Evolutionary conservation across 1,284 basidiomycete genomes (phyloP), one percentile per base, ranked within the genome.

Genomic region (Cryptococcus floricola): DNA sequence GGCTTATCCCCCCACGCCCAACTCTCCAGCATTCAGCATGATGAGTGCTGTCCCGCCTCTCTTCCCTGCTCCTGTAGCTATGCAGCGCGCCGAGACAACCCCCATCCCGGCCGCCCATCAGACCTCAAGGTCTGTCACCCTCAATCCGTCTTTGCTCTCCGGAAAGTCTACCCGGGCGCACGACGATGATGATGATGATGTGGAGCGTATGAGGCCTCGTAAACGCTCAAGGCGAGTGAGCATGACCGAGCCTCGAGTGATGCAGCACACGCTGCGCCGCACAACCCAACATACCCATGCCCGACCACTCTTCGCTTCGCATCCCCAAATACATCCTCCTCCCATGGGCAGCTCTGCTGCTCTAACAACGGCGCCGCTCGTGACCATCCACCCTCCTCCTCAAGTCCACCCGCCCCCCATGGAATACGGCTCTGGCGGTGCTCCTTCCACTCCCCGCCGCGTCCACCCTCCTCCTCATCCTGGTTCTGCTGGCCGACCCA

Each of bases 401-500:
- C 16, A 57, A 64, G 16, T 63, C 57, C 23, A 52, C 66, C 13
- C 68, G 67, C 48, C 68, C 67, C n/a, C 64, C 66, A 39, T 65
- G 62, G 10, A 39, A 54, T 14, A 39, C 48, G 39, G 53, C 34
- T 31, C 47, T 27, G 52, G 45, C 13, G 49, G 56, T 9, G 49
- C 37, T 16, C 50, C 56, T 25, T 27, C 49, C 8, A 48, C 64
- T 13, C 50, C 62, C n/a, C 67, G 64, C 44, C 52, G 65, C 12
- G 57, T 67, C 19, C 68, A 68, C 58, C 69, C 67, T 16, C 66
- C 67, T 48, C 69, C 67, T 54, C 59, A 66, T 47, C 64, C 65
- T 14, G 62, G 60, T 8, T 39, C 43, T 5, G 25, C 50, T 14
- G 5, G 34, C n/a, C 59, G 67, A 56, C 68, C 64, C 14, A 65